Conservation (phyloP, 768 basidiomycete genomes). For the Nevesoporus exiguus region DNA sequence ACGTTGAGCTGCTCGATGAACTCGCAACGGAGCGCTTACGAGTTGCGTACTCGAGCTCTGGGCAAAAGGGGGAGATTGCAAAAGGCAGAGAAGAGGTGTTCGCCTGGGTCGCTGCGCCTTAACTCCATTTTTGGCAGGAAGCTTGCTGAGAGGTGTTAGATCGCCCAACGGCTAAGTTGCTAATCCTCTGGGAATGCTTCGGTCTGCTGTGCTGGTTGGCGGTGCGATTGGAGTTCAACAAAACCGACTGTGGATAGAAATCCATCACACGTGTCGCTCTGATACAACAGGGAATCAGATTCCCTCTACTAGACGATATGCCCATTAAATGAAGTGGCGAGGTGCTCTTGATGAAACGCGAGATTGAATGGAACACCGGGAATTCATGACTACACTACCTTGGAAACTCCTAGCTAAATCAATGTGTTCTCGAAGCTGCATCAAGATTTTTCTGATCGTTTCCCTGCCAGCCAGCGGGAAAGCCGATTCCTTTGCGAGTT, state of each 20-base stretch:
- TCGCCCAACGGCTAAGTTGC: not conserved
- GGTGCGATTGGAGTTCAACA: not conserved
- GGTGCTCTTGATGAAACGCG: not conserved
- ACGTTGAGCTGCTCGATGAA: slow-evolving; percentile 58
- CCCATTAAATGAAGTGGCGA: not conserved
- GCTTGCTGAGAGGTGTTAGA: not conserved
- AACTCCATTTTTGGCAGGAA: slow-evolving; percentile 1
- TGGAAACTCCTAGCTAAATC: not conserved
- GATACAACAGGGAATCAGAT: not conserved
- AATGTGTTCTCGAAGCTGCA: not conserved
- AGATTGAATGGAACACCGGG: not conserved
- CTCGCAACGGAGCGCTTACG: slow-evolving; percentile 70
- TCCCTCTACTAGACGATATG: not conserved
- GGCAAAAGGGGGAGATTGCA: slow-evolving; percentile 34
- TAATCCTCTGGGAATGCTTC: not conserved
- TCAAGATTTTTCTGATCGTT: not conserved
- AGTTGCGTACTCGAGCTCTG: slow-evolving; percentile 53
- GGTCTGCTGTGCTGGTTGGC: not conserved
- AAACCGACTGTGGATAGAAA: not conserved
- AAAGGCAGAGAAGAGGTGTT: slow-evolving; percentile 43
- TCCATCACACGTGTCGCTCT: not conserved
- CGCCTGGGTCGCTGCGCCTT: slow-evolving; percentile 38
- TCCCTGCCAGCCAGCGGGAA: not conserved
- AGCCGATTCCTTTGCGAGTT: not conserved
- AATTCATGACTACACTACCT: not conserved